Evolutionary conservation across 495 filamentous ascomycete genomes (phyloP), one percentile per base, ranked within the genome.

Genomic region (Sordaria brevicollis): DNA sequence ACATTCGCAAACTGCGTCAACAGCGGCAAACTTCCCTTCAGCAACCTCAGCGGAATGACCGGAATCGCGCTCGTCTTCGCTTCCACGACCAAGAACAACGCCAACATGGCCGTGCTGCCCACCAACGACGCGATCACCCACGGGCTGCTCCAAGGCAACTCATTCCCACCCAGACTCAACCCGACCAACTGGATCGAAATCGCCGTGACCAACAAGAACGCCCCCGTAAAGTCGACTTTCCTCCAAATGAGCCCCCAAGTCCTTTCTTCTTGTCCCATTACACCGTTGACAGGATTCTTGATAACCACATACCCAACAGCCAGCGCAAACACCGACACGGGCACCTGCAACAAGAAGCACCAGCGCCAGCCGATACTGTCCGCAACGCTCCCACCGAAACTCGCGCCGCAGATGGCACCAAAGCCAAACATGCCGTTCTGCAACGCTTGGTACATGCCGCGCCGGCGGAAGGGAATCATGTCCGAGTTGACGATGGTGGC

Each of bases 401-500:
- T 82, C 1, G 83, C 84, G 15, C 84, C 84, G 71, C 79, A 81
- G 34, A 84, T 80, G 4, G 82, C 79, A 0, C 84, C 84, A 65
- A 89, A 89, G 0, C 87, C 88, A 73, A 87, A 84, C 21, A 89
- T 81, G 13, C 81, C 87, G 65, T 90, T 90, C 71, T 89, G 87
- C 29, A 86, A 73, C 0, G 86, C 87, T 68, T 90, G 88, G 70
- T 89, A 90, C 85, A 89, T 89, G 1, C 88, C 88, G 11, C 88
- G 80, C 33, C 82, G 83, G n/a, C 83, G 79, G 72, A 89, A 88
- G 0, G 88, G 88, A 39, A 90, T 89, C 73, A 90, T 84, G 73
- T 90, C 87, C 2, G 86, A 89, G 71, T 89, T 89, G 67, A 90
- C 83, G 66, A 89, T 89, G 0, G 88, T 89, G 1, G 87, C 86